Evolutionary conservation across 345 rosid species (phyloP).

Genomic region (Lumnitzera littorea): DNA sequence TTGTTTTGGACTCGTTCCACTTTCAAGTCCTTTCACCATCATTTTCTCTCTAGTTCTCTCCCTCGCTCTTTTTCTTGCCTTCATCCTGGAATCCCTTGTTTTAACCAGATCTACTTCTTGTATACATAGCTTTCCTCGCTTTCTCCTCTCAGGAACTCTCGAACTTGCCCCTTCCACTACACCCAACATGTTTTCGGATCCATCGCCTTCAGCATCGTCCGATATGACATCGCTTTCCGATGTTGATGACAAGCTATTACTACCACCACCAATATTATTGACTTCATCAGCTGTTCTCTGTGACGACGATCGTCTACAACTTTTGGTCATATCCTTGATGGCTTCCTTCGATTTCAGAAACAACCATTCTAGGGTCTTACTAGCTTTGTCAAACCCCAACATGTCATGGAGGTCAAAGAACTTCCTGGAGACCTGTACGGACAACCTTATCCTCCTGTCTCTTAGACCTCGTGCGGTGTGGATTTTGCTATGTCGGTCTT

Average conservation of each 20-base stretch:
- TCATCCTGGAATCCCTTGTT: slow-evolving; percentile 28
- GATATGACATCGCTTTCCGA: too few relatives aligned
- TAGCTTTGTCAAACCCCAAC: slow-evolving; percentile 73
- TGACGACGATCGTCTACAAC: slow-evolving; percentile 11
- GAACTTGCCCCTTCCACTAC: too few relatives aligned
- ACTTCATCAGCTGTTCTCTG: neutral
- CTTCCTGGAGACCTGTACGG: slow-evolving; percentile 56
- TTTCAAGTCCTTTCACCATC: too few relatives aligned
- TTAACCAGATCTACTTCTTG: slow-evolving; percentile 13
- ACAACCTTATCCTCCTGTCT: slow-evolving; percentile 68
- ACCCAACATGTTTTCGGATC: too few relatives aligned
- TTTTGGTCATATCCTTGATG: slow-evolving; percentile 55
- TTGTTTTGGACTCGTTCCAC: too few relatives aligned
- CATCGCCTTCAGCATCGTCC: too few relatives aligned
- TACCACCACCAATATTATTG: too few relatives aligned
- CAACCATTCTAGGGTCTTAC: slow-evolving; percentile 79
- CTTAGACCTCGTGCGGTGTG: slow-evolving; percentile 63
- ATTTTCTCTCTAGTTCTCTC: slow-evolving; percentile 51
- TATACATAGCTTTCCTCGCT: slow-evolving; percentile 8
- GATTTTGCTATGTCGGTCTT: slow-evolving; percentile 82
- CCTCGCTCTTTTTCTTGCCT: slow-evolving; percentile 65
- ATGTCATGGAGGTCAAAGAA: slow-evolving; percentile 77
- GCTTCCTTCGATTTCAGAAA: slow-evolving; percentile 61
- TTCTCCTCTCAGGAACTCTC: slow-evolving; percentile 12
- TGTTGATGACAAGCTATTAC: too few relatives aligned